Conservation (phyloP, 2,329 filamentous ascomycete genomes). For the Trichothecium roseum region DNA sequence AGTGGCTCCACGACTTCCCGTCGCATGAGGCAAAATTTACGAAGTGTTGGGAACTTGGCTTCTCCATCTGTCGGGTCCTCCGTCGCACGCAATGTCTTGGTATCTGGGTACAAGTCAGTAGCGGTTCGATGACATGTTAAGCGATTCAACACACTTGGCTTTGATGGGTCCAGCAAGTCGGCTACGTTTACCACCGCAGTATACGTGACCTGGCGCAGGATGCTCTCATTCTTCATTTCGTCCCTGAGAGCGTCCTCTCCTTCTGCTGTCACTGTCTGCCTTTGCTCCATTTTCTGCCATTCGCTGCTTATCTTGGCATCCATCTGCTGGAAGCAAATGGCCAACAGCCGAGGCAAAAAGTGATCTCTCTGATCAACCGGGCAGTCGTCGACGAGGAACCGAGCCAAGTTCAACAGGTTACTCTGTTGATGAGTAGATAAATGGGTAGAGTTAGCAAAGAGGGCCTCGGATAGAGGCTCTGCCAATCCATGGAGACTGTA, state of each 20-base stretch:
- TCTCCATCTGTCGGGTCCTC: constrained; percentile 8
- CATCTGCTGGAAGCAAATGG: constrained; percentile 74
- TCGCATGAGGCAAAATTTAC: constrained; percentile 72
- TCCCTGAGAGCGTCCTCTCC: constrained; percentile 73
- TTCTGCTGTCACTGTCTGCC: constrained; percentile 51
- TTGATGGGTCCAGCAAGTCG: constrained; percentile 70
- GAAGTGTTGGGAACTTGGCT: constrained; percentile 45
- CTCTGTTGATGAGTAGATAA: constrained; percentile 90
- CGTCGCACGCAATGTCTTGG: constrained; percentile 13
- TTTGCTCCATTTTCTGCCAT: constrained; percentile 67
- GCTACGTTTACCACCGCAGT: constrained; percentile 87
- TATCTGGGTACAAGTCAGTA: constrained; percentile 14
- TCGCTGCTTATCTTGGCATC: constrained; percentile 79
- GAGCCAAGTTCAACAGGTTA: constrained; percentile 79
- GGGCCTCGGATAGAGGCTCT: constrained; percentile 67
- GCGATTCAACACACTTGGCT: constrained; percentile 41
- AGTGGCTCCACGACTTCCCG: constrained; percentile 76
- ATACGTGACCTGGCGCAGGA: constrained; percentile 84
- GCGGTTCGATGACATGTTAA: background rate
- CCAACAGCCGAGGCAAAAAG: constrained; percentile 77
- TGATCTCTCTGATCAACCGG: constrained; percentile 65
- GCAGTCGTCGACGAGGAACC: constrained; percentile 86
- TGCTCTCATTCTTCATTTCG: constrained; percentile 97
- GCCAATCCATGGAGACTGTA: constrained; percentile 84
- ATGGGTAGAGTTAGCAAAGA: constrained; percentile 73